phyloP scores from a whole-genome alignment of 78 protist genomes.

The Monocercomonoides exilis region DNA sequence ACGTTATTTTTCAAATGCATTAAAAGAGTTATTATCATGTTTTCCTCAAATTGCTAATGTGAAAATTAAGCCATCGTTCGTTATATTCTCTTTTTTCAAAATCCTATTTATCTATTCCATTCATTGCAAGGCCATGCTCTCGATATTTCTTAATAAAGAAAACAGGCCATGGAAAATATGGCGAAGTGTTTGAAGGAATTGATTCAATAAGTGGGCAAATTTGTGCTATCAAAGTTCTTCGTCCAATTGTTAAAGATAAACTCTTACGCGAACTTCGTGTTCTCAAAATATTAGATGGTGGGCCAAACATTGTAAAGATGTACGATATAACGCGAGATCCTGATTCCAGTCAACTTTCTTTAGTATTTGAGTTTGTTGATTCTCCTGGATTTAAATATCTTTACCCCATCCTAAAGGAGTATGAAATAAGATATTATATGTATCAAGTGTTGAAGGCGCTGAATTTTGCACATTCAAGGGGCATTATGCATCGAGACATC shows the following conservation, averaged over 20 bases:
- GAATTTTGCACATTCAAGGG: constrained; percentile 86
- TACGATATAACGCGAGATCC: constrained; percentile 92
- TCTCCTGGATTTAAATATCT: constrained; percentile 80
- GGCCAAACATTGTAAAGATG: constrained; percentile 85
- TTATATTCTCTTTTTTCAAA: too few relatives aligned
- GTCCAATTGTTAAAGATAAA: constrained; percentile 72
- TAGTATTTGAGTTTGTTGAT: constrained; percentile 91
- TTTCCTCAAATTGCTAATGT: too few relatives aligned
- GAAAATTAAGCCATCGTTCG: too few relatives aligned
- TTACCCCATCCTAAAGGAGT: constrained; percentile 88
- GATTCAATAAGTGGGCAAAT: constrained; percentile 37
- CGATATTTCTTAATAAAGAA: too few relatives aligned
- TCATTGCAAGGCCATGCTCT: too few relatives aligned
- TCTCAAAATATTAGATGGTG: constrained; percentile 86
- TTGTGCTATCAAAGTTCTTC: constrained; percentile 58
- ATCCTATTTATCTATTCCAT: too few relatives aligned
- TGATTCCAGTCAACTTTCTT: constrained; percentile 75
- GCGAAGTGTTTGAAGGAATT: constrained; percentile 96
- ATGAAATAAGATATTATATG: constrained; percentile 88
- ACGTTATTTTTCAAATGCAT: too few relatives aligned
- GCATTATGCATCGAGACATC: constrained; percentile 81
- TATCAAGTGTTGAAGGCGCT: constrained; percentile 78
- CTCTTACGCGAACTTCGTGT: constrained; percentile 94
- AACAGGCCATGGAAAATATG: constrained; percentile 98
- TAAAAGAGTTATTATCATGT: too few relatives aligned